Base-by-base conservation (phyloP, 129 eudicot genomes). In the Pulicaria dysenterica region DNA sequence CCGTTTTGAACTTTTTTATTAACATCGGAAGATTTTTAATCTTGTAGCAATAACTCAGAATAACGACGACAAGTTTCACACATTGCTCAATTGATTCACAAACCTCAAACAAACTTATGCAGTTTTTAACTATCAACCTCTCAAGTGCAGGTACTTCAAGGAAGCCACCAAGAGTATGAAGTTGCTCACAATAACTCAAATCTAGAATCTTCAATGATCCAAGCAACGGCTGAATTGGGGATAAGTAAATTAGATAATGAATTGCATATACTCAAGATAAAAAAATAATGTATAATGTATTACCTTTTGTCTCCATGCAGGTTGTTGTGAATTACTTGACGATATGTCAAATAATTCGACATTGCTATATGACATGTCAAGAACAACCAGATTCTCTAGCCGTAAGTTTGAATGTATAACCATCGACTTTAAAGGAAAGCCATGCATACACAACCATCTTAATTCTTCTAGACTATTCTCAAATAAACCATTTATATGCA, bases 361-460 rank as follows among this genome's bases (percentile, higher is more conserved):
- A 5, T 53, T 15, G 34, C 58, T 53, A 53, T 53, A 14, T 2
- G 58, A 53, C 58, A 53, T 15, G 58, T 53, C 58, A 53, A 53
- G 58, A 53, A 31, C 58, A 53, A 53, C 58, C 4, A 53, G 9
- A 53, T 53, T 5, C 58, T 53, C 58, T 31, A 53, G 5, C 8
- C 31, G 6, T 8, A 53, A 53, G 15, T 53, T 31, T 53, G 34
- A 8, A 5, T 24, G 58, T 14, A 53, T 53, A 6, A 24, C 31
- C 31, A 24, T 24, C 2, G 31, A 53, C 34, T 53, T 8, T 14
- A n/a, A 14, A 14, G 34, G 34, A 31, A 53, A 53, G 8, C 58
- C 58, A 53, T 53, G 58, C 34, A 53, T 1, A 14, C 58, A 53
- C 31, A 53, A 6, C 58, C 70, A 64, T 64, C 42, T 64, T 64